Conservation (phyloP, 31 red algal species). For the Endocladia muricata region DNA sequence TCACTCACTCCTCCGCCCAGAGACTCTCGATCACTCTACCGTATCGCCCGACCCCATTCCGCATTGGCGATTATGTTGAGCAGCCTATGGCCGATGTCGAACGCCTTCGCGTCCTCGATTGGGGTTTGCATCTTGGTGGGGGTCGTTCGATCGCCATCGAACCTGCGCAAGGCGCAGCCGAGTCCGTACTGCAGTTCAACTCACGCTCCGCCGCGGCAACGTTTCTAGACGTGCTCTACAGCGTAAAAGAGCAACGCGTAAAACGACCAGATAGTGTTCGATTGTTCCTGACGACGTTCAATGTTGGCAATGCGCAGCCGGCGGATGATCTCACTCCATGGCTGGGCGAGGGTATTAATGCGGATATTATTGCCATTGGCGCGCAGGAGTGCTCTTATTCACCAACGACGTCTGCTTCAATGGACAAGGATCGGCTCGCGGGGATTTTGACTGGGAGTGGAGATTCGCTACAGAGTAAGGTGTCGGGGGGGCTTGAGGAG, state of each 20-base stretch:
- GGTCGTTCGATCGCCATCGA: conserved; percentile 31
- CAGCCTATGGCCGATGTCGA: background rate
- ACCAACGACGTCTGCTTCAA: background rate
- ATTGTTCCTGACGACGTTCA: conserved; percentile 59
- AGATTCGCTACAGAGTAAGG: background rate
- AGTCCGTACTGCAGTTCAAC: conserved; percentile 24
- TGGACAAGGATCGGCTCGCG: background rate
- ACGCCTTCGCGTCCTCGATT: conserved; percentile 18
- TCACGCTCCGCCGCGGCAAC: conserved; percentile 18
- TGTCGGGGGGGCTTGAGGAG: background rate
- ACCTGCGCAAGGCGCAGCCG: background rate
- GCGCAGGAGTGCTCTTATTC: conserved; percentile 62
- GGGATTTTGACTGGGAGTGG: background rate
- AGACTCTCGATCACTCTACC: conserved; percentile 1
- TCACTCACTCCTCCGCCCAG: background rate
- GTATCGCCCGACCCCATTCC: background rate
- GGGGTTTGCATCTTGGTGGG: conserved; percentile 30
- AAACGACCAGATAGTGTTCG: conserved; percentile 2
- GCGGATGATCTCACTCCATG: conserved; percentile 43
- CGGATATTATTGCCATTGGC: conserved; percentile 45
- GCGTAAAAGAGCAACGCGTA: conserved; percentile 2
- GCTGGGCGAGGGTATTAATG: conserved; percentile 8
- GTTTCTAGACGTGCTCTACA: conserved; percentile 24
- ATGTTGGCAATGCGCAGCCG: conserved; percentile 49
- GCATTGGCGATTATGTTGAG: background rate